A percentile compares a stretch with the other conserved stretches of the same genome.
Conservation (phyloP, 305 asterid species). For the Plantago lanceolata region DNA sequence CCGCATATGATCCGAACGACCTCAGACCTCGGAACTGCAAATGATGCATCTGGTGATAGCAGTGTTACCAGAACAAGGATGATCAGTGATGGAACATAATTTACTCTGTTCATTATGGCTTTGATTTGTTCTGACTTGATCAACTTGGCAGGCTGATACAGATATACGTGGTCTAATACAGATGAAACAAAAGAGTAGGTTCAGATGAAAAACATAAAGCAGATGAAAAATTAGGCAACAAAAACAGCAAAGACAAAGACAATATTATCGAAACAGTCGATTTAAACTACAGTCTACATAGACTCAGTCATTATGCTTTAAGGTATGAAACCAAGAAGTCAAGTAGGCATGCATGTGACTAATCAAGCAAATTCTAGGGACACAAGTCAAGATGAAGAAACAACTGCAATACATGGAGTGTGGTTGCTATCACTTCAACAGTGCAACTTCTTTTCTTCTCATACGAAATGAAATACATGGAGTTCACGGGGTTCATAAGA, state of each 20-base stretch:
- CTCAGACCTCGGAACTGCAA: constrained; percentile 9
- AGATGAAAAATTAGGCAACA: not conserved
- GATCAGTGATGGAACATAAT: not conserved
- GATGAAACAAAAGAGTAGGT: not conserved
- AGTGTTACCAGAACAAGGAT: constrained; percentile 3
- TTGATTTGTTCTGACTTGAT: not conserved
- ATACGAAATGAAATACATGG: too few relatives aligned
- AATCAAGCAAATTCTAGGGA: too few relatives aligned
- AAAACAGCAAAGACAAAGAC: not conserved
- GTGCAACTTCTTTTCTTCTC: too few relatives aligned
- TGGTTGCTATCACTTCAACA: too few relatives aligned
- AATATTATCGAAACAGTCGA: not conserved
- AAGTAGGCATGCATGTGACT: not conserved
- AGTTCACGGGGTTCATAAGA: too few relatives aligned
- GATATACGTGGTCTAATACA: not conserved
- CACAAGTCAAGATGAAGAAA: too few relatives aligned
- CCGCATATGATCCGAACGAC: not conserved
- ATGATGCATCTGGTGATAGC: not conserved
- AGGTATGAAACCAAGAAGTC: constrained; percentile 5
- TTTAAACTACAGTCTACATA: not conserved
- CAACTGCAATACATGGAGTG: too few relatives aligned
- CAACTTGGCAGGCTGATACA: not conserved
- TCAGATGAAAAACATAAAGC: not conserved
- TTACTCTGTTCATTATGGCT: not conserved
- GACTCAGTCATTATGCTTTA: not conserved